Conservation (phyloP, 495 filamentous ascomycete genomes). For the Penicillium longicatenatum region DNA sequence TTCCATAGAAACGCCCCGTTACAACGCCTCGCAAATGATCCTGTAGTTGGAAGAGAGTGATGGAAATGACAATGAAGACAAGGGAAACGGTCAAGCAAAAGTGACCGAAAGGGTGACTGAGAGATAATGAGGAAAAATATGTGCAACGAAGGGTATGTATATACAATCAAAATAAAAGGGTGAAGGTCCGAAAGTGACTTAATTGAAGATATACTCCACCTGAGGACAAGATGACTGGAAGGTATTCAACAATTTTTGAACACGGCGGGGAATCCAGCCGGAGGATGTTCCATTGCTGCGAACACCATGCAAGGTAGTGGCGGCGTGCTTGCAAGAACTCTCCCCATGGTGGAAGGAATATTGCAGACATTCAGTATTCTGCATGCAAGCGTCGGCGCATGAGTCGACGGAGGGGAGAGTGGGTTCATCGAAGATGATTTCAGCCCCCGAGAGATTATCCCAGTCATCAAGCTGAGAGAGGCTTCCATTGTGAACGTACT, state of each 20-base stretch:
- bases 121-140: constrained; percentile 6
- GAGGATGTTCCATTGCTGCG: constrained; percentile 28
- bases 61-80: background rate
- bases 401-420: constrained; percentile 28
- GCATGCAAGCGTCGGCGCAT: constrained; percentile 41
- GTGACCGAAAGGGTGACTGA: background rate
- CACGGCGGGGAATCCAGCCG: constrained; percentile 34
- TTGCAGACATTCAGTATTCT: constrained; percentile 42
- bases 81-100: background rate
- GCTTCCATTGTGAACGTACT: constrained; percentile 25
- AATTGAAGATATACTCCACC: constrained; percentile 31
- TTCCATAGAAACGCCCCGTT: constrained; percentile 6
- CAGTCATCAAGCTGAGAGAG: constrained; percentile 28
- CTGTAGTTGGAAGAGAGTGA: background rate
- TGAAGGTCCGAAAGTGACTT: constrained; percentile 6
- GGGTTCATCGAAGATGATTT: constrained; percentile 23
- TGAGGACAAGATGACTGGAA: constrained; percentile 32
- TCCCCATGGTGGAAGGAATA: constrained; percentile 38
- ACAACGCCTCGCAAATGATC: constrained; percentile 25
- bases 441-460: constrained; percentile 34
- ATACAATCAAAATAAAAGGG: constrained; percentile 5
- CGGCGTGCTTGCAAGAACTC: constrained; percentile 34
- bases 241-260: constrained; percentile 27
- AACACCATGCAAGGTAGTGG: constrained; percentile 30
- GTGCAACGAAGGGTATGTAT: constrained; percentile 17